Evolutionary conservation across 441 rosid genomes (phyloP).

Genomic region (Eruca vesicaria): DNA sequence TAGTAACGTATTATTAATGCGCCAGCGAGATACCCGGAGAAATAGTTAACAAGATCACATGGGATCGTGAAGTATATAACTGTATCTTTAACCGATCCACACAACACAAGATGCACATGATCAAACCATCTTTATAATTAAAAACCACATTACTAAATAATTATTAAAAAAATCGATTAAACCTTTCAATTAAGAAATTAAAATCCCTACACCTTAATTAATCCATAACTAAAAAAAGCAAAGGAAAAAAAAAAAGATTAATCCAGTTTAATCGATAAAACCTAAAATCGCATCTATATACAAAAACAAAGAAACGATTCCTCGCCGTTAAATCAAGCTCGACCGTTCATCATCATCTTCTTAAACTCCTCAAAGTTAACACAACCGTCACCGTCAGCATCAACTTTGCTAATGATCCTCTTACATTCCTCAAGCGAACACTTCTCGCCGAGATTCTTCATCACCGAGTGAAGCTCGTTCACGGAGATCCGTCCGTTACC

Average conservation of each 20-base stretch:
- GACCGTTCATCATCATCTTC: constrained; percentile 70
- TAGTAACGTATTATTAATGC: not conserved
- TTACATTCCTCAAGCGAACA: constrained; percentile 61
- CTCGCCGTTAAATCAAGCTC: constrained; percentile 5
- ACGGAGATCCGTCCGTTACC: constrained; percentile 76
- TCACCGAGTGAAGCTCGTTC: constrained; percentile 61
- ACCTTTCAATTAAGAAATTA: not conserved
- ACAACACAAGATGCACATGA: not conserved
- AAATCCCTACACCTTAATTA: not conserved
- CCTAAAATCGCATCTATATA: not conserved
- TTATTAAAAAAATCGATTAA: not conserved
- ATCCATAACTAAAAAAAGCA: not conserved
- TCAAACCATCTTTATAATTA: not conserved
- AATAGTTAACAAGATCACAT: not conserved
- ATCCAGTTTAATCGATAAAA: not conserved
- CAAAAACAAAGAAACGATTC: not conserved
- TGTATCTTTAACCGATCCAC: not conserved
- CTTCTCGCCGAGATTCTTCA: constrained; percentile 74
- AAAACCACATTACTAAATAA: not conserved
- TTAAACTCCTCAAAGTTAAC: constrained; percentile 88
- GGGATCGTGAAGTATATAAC: not conserved
- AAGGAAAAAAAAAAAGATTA: not conserved
- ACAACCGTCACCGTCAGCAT: constrained; percentile 79
- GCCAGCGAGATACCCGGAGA: not conserved
- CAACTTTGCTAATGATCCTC: constrained; percentile 77